Conservation (phyloP, 805 yeast species). For the Saccharomycopsis sp. region DNA sequence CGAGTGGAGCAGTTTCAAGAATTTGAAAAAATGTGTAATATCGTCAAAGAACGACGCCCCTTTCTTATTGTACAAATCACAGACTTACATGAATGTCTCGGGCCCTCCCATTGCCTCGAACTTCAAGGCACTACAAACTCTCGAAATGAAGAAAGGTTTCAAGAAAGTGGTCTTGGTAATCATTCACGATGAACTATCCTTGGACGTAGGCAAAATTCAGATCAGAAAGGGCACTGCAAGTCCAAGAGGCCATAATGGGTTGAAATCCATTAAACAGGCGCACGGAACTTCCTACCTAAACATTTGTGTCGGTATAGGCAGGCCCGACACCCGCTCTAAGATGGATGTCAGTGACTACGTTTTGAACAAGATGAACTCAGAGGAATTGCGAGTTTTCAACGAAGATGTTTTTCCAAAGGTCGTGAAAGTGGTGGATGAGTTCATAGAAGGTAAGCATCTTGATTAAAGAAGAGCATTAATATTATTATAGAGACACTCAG, state of each 20-base stretch:
- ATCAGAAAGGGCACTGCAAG: slow-evolving; percentile 51
- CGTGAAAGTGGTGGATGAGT: slow-evolving; percentile 28
- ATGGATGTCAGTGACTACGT: slow-evolving; percentile 53
- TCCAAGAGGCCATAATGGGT: slow-evolving; percentile 79
- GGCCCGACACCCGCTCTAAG: slow-evolving; percentile 41
- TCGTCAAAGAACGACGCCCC: background rate
- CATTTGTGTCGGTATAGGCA: slow-evolving; percentile 69
- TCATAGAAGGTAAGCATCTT: slow-evolving; percentile 11
- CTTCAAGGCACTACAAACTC: slow-evolving; percentile 8
- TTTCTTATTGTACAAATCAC: slow-evolving; percentile 3
- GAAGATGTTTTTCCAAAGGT: slow-evolving; percentile 36
- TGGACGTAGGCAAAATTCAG: slow-evolving; percentile 57
- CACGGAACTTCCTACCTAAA: slow-evolving; percentile 43
- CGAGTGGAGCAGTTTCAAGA: slow-evolving; percentile 3
- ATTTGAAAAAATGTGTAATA: slow-evolving; percentile 3
- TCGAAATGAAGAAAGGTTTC: slow-evolving; percentile 5
- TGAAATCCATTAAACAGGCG: slow-evolving; percentile 49
- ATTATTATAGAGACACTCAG: too few relatives aligned
- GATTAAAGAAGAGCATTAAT: too few relatives aligned
- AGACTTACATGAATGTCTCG: slow-evolving; percentile 15
- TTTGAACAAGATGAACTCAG: slow-evolving; percentile 39
- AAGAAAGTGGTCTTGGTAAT: slow-evolving; percentile 36
- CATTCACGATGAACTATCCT: slow-evolving; percentile 71
- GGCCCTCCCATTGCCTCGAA: slow-evolving; percentile 8
- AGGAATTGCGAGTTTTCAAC: slow-evolving; percentile 37